Percentiles rank a stretch among this genome's conserved stretches.
Conservation (phyloP, 1,284 basidiomycete species). For the Cryptococcus jaspeensis region DNA sequence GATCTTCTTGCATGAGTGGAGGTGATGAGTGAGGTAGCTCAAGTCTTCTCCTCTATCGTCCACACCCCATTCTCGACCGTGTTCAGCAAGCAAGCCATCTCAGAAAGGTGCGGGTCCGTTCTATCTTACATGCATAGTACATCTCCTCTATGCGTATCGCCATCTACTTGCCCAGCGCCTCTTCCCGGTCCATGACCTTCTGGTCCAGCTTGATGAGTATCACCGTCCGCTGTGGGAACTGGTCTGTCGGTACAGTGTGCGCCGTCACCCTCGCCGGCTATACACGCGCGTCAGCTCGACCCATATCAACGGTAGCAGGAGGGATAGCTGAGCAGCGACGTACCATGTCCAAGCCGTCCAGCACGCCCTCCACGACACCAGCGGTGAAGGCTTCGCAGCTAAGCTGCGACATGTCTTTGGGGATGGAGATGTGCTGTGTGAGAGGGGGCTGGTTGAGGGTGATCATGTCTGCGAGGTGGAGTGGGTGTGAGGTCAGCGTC, state of each 20-base stretch:
- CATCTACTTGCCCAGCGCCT: constrained; percentile 58
- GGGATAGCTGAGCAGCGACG: not conserved
- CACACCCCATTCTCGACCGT: no score
- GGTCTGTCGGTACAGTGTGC: constrained; percentile 81
- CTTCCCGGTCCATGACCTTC: constrained; percentile 83
- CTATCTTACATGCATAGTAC: not conserved
- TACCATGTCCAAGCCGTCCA: constrained; percentile 94
- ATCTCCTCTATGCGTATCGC: not conserved
- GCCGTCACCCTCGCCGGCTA: constrained; percentile 96
- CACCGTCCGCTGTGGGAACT: constrained; percentile 79
- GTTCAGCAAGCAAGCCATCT: not conserved
- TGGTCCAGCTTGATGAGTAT: constrained; percentile 92
- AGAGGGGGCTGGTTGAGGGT: constrained; percentile 93
- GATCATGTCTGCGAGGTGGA: constrained; percentile 79
- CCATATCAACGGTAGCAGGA: not conserved
- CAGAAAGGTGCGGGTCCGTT: no score
- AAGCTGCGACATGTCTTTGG: constrained; percentile 87
- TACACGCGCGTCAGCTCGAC: constrained; percentile 1
- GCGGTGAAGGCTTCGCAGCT: constrained; percentile 96
- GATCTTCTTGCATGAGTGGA: no score
- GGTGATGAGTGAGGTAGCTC: no score
- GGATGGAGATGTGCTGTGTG: constrained; percentile 87
- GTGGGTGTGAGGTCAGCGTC: not conserved
- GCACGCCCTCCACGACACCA: constrained; percentile 93
- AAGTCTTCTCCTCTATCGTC: no score